Base-by-base conservation (phyloP, 495 filamentous ascomycete genomes). In the Tuber umbilicatum region DNA sequence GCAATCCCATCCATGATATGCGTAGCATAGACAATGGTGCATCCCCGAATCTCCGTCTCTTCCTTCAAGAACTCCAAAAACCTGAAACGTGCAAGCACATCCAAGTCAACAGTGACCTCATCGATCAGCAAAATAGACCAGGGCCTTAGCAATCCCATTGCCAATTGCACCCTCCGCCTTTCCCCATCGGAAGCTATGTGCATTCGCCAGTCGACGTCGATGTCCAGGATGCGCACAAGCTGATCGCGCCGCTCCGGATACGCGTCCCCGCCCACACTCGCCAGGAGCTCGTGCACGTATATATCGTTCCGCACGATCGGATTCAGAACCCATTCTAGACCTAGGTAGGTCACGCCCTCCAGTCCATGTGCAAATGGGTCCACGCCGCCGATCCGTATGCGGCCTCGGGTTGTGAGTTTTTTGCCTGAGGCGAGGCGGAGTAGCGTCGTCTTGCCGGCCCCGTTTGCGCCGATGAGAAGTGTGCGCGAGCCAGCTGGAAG, bases 251-350 rank as follows among this genome's bases (percentile, higher is more conserved):
- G 89, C 40, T 87, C 89, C 2, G 91, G 87, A 84, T 92, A 98
- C 79, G 86, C 86, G 80, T 97, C 89, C 3, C 95, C 96, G 73
- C 95, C 95, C 2, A 99, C 92, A 19, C 90, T 93, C 45, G 87
- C 84, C 31, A 99, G 88, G 10, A 99, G 89, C 64, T 94, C 93
- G 4, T 87, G 88, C 4, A 99, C 94, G 60, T 91, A 93, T 75
- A 99, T 97, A 84, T 99, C 95, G 23, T 91, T 95, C 42, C 96
- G 90, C 47, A 98, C 96, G 79, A 97, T 96, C 45, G 90, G 91
- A 85, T 98, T 98, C n/a, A 98, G 89, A 19, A 98, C 96, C 96
- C 96, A 99, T 85, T 99, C 95, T 73, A 75, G 88, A 0, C 95
- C 95, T 9, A 99, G 90, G 83, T 99, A 99, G 70, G 94, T 97